phyloP scores from a whole-genome alignment of 768 basidiomycete species.

The Phlegmacium glaucopus region DNA sequence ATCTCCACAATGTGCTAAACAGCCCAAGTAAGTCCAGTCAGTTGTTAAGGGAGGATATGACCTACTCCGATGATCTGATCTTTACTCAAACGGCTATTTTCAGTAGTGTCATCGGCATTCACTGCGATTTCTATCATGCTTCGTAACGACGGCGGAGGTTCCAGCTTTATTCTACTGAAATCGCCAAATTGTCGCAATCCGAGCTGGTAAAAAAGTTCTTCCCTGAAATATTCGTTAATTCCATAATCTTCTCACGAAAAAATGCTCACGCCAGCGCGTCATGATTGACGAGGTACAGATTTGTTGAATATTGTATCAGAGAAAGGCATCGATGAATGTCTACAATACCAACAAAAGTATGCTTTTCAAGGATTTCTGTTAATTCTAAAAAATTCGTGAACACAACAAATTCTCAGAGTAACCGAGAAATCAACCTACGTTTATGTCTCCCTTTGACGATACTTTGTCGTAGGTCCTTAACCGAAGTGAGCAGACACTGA shows the following conservation, averaged over 20 bases:
- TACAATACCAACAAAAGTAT: constrained; percentile 91
- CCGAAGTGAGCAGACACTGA: constrained; percentile 71
- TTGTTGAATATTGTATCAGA: constrained; percentile 82
- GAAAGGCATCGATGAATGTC: constrained; percentile 73
- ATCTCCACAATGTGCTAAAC: constrained; percentile 61
- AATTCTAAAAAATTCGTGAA: constrained; percentile 51
- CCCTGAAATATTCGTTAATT: constrained; percentile 41
- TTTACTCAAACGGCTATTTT: constrained; percentile 50
- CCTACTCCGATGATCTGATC: constrained; percentile 69
- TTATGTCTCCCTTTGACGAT: constrained; percentile 62
- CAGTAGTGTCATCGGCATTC: constrained; percentile 59
- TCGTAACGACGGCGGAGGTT: constrained; percentile 75
- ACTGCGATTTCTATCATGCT: constrained; percentile 78
- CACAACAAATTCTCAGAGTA: not conserved
- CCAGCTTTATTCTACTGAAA: constrained; percentile 69
- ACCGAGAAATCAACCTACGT: constrained; percentile 42
- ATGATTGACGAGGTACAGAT: constrained; percentile 88
- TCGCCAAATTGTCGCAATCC: constrained; percentile 89
- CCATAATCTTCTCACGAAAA: not conserved
- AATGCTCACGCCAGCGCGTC: constrained; percentile 71
- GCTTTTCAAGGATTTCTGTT: constrained; percentile 78
- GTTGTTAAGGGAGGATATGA: not conserved
- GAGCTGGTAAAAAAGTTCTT: constrained; percentile 95
- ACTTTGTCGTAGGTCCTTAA: constrained; percentile 58
- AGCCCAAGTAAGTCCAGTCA: not conserved